phyloP scores from a whole-genome alignment of 169 alveolate genomes.

The Toxoplasma gondii region DNA sequence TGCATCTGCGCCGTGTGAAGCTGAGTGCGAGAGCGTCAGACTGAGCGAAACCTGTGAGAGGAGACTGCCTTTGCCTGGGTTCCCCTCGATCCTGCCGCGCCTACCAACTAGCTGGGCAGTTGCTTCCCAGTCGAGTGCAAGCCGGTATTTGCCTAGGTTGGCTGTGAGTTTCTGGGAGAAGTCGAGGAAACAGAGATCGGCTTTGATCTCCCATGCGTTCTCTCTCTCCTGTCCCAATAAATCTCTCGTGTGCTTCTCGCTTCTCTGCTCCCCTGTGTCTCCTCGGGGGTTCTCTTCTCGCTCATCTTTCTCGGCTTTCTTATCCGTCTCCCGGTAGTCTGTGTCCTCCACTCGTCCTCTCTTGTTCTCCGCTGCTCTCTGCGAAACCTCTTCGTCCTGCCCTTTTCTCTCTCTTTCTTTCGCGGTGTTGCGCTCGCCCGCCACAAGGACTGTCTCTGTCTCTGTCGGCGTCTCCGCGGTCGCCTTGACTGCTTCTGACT shows the following conservation, averaged over 20 bases:
- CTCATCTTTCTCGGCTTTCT: not conserved
- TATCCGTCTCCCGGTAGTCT: not conserved
- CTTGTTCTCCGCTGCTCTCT: not conserved
- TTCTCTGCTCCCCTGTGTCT: not conserved
- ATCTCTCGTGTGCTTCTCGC: not conserved
- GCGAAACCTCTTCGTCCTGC: not conserved
- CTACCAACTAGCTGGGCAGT: not conserved
- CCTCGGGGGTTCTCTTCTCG: not conserved
- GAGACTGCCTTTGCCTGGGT: no score
- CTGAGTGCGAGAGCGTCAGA: no score
- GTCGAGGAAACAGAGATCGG: not conserved
- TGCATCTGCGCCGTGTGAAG: no score
- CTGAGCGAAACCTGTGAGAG: no score
- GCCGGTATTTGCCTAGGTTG: not conserved
- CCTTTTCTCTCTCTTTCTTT: not conserved
- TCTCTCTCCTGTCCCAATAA: not conserved
- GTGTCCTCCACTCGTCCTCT: not conserved
- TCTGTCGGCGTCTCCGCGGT: no score
- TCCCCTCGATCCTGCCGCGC: not conserved
- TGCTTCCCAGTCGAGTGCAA: conserved; percentile 38
- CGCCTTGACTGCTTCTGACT: no score
- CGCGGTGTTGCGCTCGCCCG: not conserved
- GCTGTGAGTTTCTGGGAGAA: not conserved
- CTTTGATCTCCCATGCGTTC: not conserved
- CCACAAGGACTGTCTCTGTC: no score